phyloP scores from a whole-genome alignment of 2,329 filamentous ascomycete genomes.

The Penicillium glabrum region DNA sequence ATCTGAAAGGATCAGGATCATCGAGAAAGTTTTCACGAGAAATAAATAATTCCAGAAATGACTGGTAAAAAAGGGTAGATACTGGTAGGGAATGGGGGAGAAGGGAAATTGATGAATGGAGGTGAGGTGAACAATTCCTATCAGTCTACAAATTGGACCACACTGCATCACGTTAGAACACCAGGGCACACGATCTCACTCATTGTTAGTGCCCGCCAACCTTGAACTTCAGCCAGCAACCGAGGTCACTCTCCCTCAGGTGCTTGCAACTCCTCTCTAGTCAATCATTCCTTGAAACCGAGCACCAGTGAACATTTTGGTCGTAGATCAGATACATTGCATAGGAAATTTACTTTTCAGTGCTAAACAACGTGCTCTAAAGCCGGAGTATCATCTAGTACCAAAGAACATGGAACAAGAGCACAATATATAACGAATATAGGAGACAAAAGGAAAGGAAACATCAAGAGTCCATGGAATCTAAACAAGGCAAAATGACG shows the following conservation, averaged over 20 bases:
- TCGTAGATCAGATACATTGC: not conserved
- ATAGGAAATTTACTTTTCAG: slow-evolving; percentile 1
- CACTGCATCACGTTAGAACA: not conserved
- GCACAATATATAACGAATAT: slow-evolving; percentile 1
- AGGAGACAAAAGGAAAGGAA: slow-evolving; percentile 2
- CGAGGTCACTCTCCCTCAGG: not conserved
- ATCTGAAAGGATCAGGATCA: too few species aligned
- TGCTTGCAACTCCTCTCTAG: not conserved
- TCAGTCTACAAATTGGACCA: too few species aligned
- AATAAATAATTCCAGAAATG: too few species aligned
- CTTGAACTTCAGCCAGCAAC: not conserved
- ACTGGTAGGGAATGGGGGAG: too few species aligned
- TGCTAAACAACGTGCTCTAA: not conserved
- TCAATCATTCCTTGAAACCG: not conserved
- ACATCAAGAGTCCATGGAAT: slow-evolving; percentile 6
- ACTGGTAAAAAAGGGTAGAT: too few species aligned
- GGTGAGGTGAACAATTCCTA: too few species aligned
- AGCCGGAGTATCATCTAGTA: not conserved
- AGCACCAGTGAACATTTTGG: not conserved
- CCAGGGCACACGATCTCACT: not conserved
- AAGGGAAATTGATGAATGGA: too few species aligned
- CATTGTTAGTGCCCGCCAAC: too few species aligned
- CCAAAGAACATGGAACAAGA: not conserved
- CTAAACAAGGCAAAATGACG: slow-evolving; percentile 4
- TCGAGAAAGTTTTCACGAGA: too few species aligned